Conservation (phyloP, 768 basidiomycete species). For the Lactarius indigo region DNA sequence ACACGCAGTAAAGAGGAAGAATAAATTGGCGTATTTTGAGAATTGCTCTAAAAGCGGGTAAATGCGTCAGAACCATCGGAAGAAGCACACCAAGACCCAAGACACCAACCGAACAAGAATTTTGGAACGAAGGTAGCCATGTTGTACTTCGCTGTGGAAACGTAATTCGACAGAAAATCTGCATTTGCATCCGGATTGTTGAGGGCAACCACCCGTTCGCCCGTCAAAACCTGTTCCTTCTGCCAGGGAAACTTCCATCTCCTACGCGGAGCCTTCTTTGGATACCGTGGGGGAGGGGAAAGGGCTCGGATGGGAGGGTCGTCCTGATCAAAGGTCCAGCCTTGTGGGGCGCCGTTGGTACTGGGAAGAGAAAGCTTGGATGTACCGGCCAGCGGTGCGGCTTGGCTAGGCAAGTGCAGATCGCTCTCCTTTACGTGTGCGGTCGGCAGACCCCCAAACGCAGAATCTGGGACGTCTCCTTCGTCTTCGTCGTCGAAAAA, state of each 20-base stretch:
- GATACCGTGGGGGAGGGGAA: background rate
- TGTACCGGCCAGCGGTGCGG: slow-evolving; percentile 56
- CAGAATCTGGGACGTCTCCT: slow-evolving; percentile 57
- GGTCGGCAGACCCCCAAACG: slow-evolving; percentile 50
- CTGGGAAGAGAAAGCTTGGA: slow-evolving; percentile 46
- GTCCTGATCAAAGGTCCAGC: slow-evolving; percentile 75
- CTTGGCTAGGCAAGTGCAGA: slow-evolving; percentile 54
- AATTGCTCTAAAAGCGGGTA: slow-evolving; percentile 72
- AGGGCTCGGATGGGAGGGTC: slow-evolving; percentile 32
- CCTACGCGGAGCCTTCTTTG: slow-evolving; percentile 29
- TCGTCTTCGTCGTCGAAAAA: slow-evolving; percentile 88
- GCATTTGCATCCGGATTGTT: slow-evolving; percentile 68
- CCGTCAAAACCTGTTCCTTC: slow-evolving; percentile 58
- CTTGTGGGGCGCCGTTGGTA: slow-evolving; percentile 50
- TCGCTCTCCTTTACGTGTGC: slow-evolving; percentile 47
- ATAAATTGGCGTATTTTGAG: slow-evolving; percentile 96
- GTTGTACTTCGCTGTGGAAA: slow-evolving; percentile 96
- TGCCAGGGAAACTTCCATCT: slow-evolving; percentile 86
- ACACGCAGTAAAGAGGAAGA: slow-evolving; percentile 96
- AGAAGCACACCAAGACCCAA: background rate
- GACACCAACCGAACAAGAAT: slow-evolving; percentile 77
- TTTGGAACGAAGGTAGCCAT: slow-evolving; percentile 83
- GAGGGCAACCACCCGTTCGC: slow-evolving; percentile 78
- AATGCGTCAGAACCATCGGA: slow-evolving; percentile 16
- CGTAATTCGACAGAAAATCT: slow-evolving; percentile 75